Percentiles rank a stretch among this genome's conserved stretches.
These are phyloP conservation scores for Lanmaoa pseudosensibilis DNA, from an alignment of 768 basidiomycete species.

Conservation along the genomic window DNA sequence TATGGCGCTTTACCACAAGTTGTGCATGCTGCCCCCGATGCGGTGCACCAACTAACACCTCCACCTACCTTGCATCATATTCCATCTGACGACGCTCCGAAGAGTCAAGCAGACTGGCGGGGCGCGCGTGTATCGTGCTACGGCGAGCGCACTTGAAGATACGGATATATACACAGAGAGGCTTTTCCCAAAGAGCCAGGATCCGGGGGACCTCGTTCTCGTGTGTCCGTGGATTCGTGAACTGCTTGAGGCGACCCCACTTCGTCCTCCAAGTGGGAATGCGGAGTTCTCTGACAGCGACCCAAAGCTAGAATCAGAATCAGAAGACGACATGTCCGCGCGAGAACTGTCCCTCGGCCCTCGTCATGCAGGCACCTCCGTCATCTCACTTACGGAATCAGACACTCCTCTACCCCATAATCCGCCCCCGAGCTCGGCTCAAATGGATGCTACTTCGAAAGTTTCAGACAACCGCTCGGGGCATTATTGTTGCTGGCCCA, in stretches of 20 bases:
- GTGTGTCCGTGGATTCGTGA: slow-evolving; percentile 22
- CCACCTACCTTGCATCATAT: slow-evolving; percentile 20
- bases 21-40: neutral
- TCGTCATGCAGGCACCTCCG: neutral
- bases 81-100: slow-evolving; percentile 10
- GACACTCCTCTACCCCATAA: neutral
- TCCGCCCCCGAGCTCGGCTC: neutral
- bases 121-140: slow-evolving; percentile 5
- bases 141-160: slow-evolving; percentile 10
- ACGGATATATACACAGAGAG: slow-evolving; percentile 5
- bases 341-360: neutral
- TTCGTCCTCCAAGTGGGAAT: neutral
- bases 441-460: neutral
- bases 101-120: neutral
- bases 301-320: neutral
- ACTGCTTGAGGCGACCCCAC: neutral
- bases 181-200: neutral
- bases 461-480: slow-evolving; percentile 14
- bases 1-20: slow-evolving; percentile 2
- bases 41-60: slow-evolving; percentile 7
- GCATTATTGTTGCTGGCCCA: slow-evolving; percentile 12
- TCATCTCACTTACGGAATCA: neutral
- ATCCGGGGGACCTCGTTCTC: slow-evolving; percentile 9
- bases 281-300: neutral
- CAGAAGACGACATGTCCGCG: neutral